Evolutionary conservation across 208 protist species (phyloP).

Genomic region (Wallacemonas sp.): DNA sequence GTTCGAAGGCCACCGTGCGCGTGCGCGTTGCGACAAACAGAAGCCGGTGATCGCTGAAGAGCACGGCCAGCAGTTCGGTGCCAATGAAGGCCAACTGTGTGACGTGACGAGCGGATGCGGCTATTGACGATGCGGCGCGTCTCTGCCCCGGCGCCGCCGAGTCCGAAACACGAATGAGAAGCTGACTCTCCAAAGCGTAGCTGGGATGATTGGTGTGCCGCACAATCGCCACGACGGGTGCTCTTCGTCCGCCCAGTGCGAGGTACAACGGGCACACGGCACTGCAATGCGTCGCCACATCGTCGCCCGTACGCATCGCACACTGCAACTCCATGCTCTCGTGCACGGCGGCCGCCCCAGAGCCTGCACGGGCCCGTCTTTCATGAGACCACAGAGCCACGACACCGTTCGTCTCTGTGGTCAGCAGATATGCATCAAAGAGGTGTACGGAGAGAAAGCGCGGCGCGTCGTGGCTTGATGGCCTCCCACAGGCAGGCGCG

Average conservation of each 20-base stretch:
- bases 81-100: slow-evolving; percentile 9
- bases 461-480: not conserved
- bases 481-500: no score
- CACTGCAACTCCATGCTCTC: slow-evolving; percentile 3
- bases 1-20: slow-evolving; percentile 23
- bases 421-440: slow-evolving; percentile 9
- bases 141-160: slow-evolving; percentile 17
- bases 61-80: slow-evolving; percentile 26
- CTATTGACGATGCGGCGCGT: not conserved
- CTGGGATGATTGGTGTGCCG: slow-evolving; percentile 20
- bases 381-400: slow-evolving; percentile 26
- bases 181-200: slow-evolving; percentile 18
- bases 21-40: slow-evolving; percentile 22
- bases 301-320: not conserved
- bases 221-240: slow-evolving; percentile 33
- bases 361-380: not conserved
- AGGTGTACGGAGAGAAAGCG: slow-evolving; percentile 25
- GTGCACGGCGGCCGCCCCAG: slow-evolving; percentile 1
- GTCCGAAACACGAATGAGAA: not conserved
- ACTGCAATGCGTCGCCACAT: not conserved
- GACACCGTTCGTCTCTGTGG: slow-evolving; percentile 36
- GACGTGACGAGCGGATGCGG: not conserved
- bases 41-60: slow-evolving; percentile 23
- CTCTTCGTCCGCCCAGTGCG: not conserved
- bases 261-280: not conserved